Evolutionary conservation across 2,329 filamentous ascomycete species (phyloP), one percentile per base, ranked within the genome.

Genomic region (Didymella glomerata): DNA sequence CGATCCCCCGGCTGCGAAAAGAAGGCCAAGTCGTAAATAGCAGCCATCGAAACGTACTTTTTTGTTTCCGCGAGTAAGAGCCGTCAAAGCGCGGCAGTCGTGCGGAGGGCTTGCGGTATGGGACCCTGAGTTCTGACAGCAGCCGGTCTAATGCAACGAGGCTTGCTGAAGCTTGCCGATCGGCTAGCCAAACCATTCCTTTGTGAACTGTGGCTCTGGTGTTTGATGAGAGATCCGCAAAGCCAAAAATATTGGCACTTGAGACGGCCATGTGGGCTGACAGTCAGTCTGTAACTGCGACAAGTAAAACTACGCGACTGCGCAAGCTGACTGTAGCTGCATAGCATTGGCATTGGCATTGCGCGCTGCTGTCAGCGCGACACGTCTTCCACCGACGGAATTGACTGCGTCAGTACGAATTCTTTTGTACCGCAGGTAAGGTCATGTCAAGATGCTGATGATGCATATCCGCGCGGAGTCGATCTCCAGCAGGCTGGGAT

Each of bases 11-110:
- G 6, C 42, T 32, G 32, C 46, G 40, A 32, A 41, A 40, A 38
- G 36, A 28, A 30, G 53, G 57, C 51, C 42, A 60, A 60, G 16
- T 48, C 46, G 50, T 59, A 59, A 66, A 64, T 66, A 66, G 63
- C 34, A 64, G 48, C 38, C 41, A 53, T 27, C 61, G 61, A 66
- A 66, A 66, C 63, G 52, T 48, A 47, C 53, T 28, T 16, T 47
- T 20, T 46, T 42, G 54, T 60, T 62, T 44, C 54, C 47, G 48
- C 41, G 56, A 40, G 50, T 62, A 60, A 53, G 42, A 27, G 46
- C 52, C 38, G 54, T 55, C 54, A 54, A 40, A 54, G 49, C 52
- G 52, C 38, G 13, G 42, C 22, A 52, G 34, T 52, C 42, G 13
- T 32, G 40, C 40, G 47, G 42, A 30, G 41, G 32, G 16, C 24